These are phyloP conservation scores for Starmerella floris DNA, from an alignment of 805 yeast species.

Conservation along the genomic window DNA sequence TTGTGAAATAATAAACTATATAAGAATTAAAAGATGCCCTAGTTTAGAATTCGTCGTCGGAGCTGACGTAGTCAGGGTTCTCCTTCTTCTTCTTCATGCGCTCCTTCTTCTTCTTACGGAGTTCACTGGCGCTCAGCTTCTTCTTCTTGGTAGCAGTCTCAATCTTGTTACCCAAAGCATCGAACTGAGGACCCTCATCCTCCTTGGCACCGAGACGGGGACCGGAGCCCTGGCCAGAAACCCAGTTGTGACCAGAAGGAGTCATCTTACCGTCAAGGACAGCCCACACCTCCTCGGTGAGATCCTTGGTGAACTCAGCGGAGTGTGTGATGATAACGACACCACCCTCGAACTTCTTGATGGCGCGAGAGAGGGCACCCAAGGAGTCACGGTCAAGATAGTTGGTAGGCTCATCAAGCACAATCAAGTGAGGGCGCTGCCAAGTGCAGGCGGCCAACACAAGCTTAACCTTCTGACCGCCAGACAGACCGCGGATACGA, in stretches of 20 bases:
- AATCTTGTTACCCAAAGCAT: conserved; percentile 99
- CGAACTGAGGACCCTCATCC: conserved; percentile 89
- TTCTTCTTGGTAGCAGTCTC: conserved; percentile 90
- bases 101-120: conserved; percentile 99
- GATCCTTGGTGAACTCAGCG: conserved; percentile 98
- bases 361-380: conserved; percentile 98
- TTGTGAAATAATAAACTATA: not conserved
- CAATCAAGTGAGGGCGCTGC: conserved; percentile 99
- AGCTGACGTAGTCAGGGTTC: conserved; percentile 98
- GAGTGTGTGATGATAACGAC: conserved; percentile 98
- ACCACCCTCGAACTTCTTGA: conserved; percentile 99
- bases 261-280: conserved; percentile 96
- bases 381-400: conserved; percentile 98
- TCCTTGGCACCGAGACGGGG: conserved; percentile 98
- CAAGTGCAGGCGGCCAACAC: conserved; percentile 99
- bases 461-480: conserved; percentile 99
- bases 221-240: conserved; percentile 99
- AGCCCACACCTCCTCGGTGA: conserved; percentile 99
- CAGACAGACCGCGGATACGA: conserved; percentile 99
- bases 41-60: conserved; percentile 71
- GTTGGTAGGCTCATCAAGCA: conserved; percentile 99
- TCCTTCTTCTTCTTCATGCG: conserved; percentile 99
- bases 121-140: conserved; percentile 96
- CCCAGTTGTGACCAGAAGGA: conserved; percentile 99
- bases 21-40: not conserved